Base-by-base conservation (phyloP, 1,139 yeast genomes). In the Pichia sp. region DNA sequence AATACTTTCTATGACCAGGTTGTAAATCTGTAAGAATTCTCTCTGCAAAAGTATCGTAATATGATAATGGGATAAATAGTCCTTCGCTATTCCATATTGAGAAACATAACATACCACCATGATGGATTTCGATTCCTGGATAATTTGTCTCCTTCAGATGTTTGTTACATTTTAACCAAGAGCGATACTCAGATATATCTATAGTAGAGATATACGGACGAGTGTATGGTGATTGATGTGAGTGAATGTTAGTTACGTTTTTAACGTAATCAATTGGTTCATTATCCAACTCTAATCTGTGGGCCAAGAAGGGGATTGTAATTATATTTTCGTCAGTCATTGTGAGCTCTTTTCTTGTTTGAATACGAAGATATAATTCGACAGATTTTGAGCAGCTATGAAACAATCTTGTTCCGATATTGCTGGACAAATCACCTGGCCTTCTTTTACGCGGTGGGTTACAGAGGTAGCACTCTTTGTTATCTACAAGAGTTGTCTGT, bases 131-230 rank as follows among this genome's bases (percentile, higher is more conserved):
- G 12, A 36, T 36, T 4, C 31, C 35, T 6, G 39, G 39, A 31
- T 24, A 36, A 12, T 31, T 36, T 17, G 35, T 12, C 5, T n/a
- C 20, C 10, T 9, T 26, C 5, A 17, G 4, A 19, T 36, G 4
- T 4, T 23, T 18, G 12, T 28, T 24, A 15, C 14, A 9, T 5
- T 23, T 14, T 14, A 28, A 15, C 4, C 17, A 22, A 19, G 30
- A 21, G 9, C 5, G 11, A 30, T 34, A 38, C 2, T 28, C 31
- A 10, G 20, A 4, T 8, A 34, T 12, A 12, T 28, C 11, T 4
- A 38, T 34, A 5, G 22, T 34, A 17, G 37, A 28, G 14, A 38
- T 24, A 20, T 38, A 38, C 7, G 41, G 41, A 18, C 28, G 20
- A 23, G 18, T 12, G 17, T 22, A 23, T 7, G 36, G 37, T 6